Conservation (phyloP, 257 asterid species). For the Penstemon davidsonii region DNA sequence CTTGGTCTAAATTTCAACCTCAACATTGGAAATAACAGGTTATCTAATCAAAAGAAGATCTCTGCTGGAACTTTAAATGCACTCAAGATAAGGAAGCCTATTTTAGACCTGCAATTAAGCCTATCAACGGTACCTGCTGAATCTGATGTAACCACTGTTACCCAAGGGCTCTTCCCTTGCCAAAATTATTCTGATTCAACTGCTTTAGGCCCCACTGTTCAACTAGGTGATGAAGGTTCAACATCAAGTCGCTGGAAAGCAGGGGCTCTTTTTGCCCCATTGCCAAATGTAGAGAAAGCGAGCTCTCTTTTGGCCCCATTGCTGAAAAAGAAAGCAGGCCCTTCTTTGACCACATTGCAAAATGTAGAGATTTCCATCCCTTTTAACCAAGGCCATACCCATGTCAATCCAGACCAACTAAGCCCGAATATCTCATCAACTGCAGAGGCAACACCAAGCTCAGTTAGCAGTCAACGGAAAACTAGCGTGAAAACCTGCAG, state of each 20-base stretch:
- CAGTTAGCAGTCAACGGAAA: conserved; percentile 31
- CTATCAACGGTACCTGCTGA: conserved; percentile 53
- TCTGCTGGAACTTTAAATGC: conserved; percentile 27
- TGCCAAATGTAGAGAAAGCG: conserved; percentile 19
- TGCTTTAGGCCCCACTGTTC: conserved; percentile 24
- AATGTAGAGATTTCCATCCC: conserved; percentile 20
- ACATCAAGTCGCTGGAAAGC: conserved; percentile 59
- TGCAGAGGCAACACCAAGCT: conserved; percentile 12
- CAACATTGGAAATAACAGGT: conserved; percentile 25
- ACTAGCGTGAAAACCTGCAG: conserved; percentile 40
- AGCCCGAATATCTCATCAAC: conserved; percentile 13
- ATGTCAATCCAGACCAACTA: conserved; percentile 13
- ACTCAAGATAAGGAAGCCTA: conserved; percentile 30
- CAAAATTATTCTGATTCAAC: conserved; percentile 30
- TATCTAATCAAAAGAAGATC: conserved; percentile 19
- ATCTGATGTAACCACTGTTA: conserved; percentile 44
- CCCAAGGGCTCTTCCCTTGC: conserved; percentile 35
- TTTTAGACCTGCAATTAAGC: conserved; percentile 58
- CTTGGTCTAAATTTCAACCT: conserved; percentile 49
- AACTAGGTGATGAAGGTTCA: conserved; percentile 61
- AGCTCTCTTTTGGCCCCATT: conserved; percentile 47
- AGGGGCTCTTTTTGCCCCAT: conserved; percentile 47
- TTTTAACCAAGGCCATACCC: conserved; percentile 19
- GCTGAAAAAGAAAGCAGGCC: conserved; percentile 38
- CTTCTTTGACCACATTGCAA: conserved; percentile 43